Conservation (phyloP, 2,329 filamentous ascomycete species). For the Colletotrichum camelliae region DNA sequence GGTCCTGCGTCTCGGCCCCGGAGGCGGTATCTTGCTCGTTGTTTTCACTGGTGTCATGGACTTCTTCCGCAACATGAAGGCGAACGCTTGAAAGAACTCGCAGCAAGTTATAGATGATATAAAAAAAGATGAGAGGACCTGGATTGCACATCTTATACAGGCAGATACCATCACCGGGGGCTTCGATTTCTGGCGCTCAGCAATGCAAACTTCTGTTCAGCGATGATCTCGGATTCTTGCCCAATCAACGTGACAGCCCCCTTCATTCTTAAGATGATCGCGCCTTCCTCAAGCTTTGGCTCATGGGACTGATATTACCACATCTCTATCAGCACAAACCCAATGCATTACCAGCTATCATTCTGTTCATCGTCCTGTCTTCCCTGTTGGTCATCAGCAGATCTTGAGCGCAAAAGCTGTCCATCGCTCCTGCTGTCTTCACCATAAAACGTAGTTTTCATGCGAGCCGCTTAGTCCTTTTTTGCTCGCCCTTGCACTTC, state of each 20-base stretch:
- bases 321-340: not conserved
- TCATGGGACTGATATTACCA: not conserved
- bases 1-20: constrained; percentile 63
- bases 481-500: not conserved
- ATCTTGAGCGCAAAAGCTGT: not conserved
- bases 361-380: not conserved
- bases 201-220: constrained; percentile 4
- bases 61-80: constrained; percentile 77
- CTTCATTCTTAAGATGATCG: not conserved
- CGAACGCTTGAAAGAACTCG: constrained; percentile 19
- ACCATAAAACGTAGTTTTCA: not conserved
- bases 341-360: not conserved
- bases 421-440: not conserved
- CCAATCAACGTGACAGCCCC: not conserved
- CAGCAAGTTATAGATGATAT: not conserved
- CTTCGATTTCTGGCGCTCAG: constrained; percentile 2
- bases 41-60: constrained; percentile 91
- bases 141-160: constrained; percentile 15
- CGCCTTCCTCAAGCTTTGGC: not conserved
- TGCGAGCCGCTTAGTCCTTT: not conserved
- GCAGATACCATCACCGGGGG: constrained; percentile 10
- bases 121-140: not conserved
- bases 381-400: not conserved
- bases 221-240: not conserved
- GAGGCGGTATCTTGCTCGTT: constrained; percentile 75